Evolutionary conservation across 176 grass and related monocot species (phyloP).

Genomic region (Pharus latifolius): DNA sequence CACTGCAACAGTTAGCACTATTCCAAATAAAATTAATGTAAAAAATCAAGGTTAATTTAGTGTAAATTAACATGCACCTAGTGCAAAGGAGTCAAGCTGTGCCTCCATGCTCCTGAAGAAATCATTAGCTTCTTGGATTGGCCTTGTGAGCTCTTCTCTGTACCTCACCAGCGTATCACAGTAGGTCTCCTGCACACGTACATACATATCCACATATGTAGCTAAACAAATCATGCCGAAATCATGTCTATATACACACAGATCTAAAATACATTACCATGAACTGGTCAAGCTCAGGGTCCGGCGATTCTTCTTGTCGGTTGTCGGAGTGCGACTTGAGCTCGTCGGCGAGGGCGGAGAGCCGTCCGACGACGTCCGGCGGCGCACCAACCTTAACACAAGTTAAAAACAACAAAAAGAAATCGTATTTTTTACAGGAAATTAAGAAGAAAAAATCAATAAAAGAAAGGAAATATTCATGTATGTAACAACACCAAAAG

Average conservation of each 20-base stretch:
- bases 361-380: conserved; percentile 39
- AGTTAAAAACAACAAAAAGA: no score
- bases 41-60: not conserved
- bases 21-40: not conserved
- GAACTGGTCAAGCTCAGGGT: conserved; percentile 88
- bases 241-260: not conserved
- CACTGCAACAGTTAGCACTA: conserved; percentile 9
- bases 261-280: conserved; percentile 33
- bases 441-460: not conserved
- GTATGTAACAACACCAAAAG: not conserved
- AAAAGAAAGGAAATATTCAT: not conserved
- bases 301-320: conserved; percentile 4
- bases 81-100: conserved; percentile 50
- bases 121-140: conserved; percentile 60
- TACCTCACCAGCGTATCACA: conserved; percentile 51
- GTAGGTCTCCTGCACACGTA: conserved; percentile 45
- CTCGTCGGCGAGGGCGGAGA: conserved; percentile 38
- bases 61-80: conserved; percentile 28
- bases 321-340: conserved; percentile 31
- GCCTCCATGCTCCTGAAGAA: conserved; percentile 69
- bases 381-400: conserved; percentile 62
- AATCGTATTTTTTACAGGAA: not conserved
- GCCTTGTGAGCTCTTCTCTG: conserved; percentile 54
- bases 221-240: not conserved
- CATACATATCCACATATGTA: not conserved